phyloP scores from a whole-genome alignment of 768 basidiomycete species.

The Cystobasidium ongulense region DNA sequence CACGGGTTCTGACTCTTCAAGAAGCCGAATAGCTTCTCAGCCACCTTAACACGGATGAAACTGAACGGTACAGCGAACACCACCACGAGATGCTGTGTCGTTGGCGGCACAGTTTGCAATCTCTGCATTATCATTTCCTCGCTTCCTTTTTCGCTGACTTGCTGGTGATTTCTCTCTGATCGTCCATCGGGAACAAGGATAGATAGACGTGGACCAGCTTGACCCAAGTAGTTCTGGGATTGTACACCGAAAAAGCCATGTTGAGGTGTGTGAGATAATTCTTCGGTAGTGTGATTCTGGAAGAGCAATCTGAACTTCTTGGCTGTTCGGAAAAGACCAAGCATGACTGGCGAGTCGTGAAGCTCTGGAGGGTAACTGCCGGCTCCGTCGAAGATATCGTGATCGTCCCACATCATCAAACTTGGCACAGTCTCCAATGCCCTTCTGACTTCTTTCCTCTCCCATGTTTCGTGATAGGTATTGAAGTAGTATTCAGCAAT shows the following conservation, averaged over 20 bases:
- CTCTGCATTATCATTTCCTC: conserved; percentile 29
- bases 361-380: conserved; percentile 30
- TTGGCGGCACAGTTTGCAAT: conserved; percentile 19
- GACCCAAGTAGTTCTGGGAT: conserved; percentile 27
- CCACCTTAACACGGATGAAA: conserved; percentile 33
- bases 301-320: conserved; percentile 32
- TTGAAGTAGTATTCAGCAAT: conserved; percentile 34
- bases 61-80: conserved; percentile 34
- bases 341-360: conserved; percentile 32
- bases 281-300: conserved; percentile 33
- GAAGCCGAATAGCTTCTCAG: conserved; percentile 30
- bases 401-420: conserved; percentile 34
- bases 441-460: conserved; percentile 28
- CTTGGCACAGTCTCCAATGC: conserved; percentile 23
- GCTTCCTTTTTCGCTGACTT: conserved; percentile 5
- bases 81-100: conserved; percentile 33
- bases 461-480: conserved; percentile 34
- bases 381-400: conserved; percentile 31
- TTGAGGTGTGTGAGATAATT: not conserved
- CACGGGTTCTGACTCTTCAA: not conserved
- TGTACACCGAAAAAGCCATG: conserved; percentile 28
- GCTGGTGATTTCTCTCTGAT: conserved; percentile 18
- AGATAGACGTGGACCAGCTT: conserved; percentile 28
- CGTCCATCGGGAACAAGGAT: conserved; percentile 25
- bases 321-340: conserved; percentile 27